phyloP scores from a whole-genome alignment of 2,329 filamentous ascomycete species.

The Lachnellula arida region DNA sequence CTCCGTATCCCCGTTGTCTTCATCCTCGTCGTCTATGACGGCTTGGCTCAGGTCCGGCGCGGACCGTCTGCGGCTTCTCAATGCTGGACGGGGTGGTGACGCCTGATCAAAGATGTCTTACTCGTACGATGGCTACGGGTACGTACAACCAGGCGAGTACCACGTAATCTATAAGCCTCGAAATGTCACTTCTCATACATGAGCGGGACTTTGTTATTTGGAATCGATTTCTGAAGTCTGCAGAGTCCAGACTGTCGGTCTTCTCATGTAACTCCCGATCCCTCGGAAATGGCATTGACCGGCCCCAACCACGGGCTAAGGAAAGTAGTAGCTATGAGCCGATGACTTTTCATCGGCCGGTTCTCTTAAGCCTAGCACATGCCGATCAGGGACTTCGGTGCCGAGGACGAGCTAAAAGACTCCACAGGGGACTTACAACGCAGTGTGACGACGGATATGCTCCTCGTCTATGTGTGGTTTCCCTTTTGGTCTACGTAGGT shows the following conservation, averaged over 20 bases:
- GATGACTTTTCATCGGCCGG: neutral
- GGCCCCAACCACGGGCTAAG: conserved; percentile 23
- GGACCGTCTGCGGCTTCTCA: neutral
- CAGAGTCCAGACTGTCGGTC: neutral
- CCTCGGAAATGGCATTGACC: neutral
- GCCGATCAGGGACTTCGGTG: conserved; percentile 3
- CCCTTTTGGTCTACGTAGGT: neutral
- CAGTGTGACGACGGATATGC: conserved; percentile 11
- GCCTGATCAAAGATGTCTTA: too few relatives aligned
- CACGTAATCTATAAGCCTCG: neutral
- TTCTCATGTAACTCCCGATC: neutral
- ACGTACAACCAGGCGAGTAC: too few relatives aligned
- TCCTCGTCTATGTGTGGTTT: neutral
- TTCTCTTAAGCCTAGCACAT: neutral
- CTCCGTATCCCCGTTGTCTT: too few relatives aligned
- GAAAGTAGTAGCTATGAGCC: neutral
- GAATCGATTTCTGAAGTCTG: neutral
- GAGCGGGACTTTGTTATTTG: too few relatives aligned
- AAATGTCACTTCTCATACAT: neutral
- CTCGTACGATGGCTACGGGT: too few relatives aligned
- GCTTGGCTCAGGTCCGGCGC: neutral
- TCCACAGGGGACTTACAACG: conserved; percentile 4
- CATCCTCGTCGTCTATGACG: neutral
- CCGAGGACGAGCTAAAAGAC: conserved; percentile 4
- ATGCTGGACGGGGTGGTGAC: neutral